Percentiles rank a stretch among this genome's conserved stretches.
Evolutionary conservation across 441 rosid genomes (phyloP).

Genomic region (Populus hybrid): DNA sequence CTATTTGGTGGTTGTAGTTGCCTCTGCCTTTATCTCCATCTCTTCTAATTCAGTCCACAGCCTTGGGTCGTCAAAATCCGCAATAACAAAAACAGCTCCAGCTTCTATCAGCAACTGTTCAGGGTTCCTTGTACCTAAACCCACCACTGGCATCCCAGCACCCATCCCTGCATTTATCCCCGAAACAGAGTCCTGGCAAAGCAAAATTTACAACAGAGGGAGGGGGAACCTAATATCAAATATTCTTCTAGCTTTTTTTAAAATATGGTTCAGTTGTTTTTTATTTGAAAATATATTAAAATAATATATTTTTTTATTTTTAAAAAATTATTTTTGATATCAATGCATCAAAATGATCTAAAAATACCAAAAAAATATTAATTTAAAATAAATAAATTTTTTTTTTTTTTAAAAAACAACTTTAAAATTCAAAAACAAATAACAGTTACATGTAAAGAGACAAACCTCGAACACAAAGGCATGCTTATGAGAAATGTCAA

Average conservation of each 20-base stretch:
- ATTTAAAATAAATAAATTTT: too few relatives aligned
- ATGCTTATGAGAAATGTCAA: not conserved
- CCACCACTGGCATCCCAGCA: not conserved
- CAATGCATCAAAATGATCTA: too few relatives aligned
- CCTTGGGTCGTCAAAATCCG: not conserved
- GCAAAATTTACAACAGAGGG: not conserved
- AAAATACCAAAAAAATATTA: too few relatives aligned
- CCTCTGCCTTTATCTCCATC: not conserved
- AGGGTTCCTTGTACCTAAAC: not conserved
- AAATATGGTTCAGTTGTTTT: too few relatives aligned
- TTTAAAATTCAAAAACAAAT: too few relatives aligned
- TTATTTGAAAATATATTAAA: too few relatives aligned
- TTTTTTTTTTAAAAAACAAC: too few relatives aligned
- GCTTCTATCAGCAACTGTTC: not conserved
- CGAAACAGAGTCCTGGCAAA: not conserved
- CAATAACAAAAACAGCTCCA: not conserved
- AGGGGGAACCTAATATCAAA: not conserved
- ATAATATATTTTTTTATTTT: too few relatives aligned
- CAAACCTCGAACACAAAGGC: not conserved
- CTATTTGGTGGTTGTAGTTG: not conserved
- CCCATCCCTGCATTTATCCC: not conserved
- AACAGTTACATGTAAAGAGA: not conserved
- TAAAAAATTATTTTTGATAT: too few relatives aligned
- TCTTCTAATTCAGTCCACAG: not conserved
- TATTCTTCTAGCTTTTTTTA: accelerated